These are phyloP conservation scores for Eucalyptus regnans DNA, from an alignment of 345 rosid genomes.

Conservation along the genomic window DNA sequence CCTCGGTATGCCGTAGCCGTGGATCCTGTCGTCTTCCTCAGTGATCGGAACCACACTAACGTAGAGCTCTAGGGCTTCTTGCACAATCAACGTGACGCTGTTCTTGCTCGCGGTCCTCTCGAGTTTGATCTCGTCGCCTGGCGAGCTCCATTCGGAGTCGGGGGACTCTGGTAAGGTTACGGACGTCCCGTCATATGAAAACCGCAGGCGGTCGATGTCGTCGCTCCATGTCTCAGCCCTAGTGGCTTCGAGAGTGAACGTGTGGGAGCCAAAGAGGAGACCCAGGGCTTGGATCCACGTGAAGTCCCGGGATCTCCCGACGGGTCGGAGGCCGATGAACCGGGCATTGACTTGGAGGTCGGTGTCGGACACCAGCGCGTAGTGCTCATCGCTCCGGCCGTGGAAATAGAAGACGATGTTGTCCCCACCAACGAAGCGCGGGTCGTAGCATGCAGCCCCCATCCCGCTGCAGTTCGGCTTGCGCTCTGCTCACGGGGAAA, in stretches of 20 bases:
- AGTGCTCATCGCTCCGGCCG: neutral
- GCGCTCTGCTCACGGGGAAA: neutral
- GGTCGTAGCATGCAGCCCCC: slow-evolving; percentile 4
- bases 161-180: neutral
- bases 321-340: slow-evolving; percentile 5
- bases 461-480: neutral
- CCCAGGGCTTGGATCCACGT: slow-evolving; percentile 9
- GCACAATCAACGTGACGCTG: neutral
- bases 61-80: neutral
- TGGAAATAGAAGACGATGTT: slow-evolving; percentile 8
- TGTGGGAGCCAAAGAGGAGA: neutral
- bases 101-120: neutral
- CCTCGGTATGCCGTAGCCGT: neutral
- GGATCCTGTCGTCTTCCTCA: neutral
- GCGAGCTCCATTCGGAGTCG: neutral
- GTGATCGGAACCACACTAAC: slow-evolving; percentile 1
- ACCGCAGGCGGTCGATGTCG: neutral
- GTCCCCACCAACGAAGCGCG: slow-evolving; percentile 3
- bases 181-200: neutral
- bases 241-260: neutral
- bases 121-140: neutral
- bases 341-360: slow-evolving; percentile 5
- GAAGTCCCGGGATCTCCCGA: neutral
- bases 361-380: neutral
- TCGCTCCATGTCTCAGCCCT: neutral